Percentiles rank a stretch among this genome's conserved stretches.
Conservation (phyloP, 352 stramenopile species). For the Achlya hypogyna region DNA sequence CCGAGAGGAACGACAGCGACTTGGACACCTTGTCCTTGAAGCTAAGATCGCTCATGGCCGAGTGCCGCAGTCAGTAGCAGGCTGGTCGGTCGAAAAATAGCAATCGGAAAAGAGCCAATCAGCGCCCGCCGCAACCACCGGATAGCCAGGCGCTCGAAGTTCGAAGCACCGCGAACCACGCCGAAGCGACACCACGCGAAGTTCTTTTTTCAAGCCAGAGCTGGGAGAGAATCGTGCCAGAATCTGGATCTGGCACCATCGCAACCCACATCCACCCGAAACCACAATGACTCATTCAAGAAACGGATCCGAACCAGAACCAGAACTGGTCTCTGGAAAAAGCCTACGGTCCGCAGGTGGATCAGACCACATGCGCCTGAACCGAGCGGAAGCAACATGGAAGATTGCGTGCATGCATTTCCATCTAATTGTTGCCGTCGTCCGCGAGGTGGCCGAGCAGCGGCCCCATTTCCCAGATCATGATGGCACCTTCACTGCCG, state of each 20-base stretch:
- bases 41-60: constrained; percentile 18
- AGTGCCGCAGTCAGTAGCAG: not conserved
- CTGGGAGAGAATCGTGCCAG: not conserved
- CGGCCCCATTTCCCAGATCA: constrained; percentile 89
- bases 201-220: not conserved
- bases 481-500: constrained; percentile 90
- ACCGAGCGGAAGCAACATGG: too few species aligned
- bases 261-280: too few species aligned
- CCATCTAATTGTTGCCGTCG: not conserved
- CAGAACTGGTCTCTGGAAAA: too few species aligned
- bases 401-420: too few species aligned
- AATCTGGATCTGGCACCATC: not conserved
- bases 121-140: not conserved
- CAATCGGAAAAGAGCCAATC: not conserved
- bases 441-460: constrained; percentile 24
- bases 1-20: constrained; percentile 18
- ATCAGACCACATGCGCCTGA: too few species aligned
- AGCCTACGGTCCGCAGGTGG: too few species aligned
- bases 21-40: constrained; percentile 21
- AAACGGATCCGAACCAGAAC: too few species aligned
- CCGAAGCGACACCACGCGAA: too few species aligned
- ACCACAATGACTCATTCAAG: too few species aligned
- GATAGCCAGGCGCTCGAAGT: not conserved
- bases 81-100: not conserved
- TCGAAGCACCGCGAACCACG: too few species aligned